Evolutionary conservation across 129 eudicot species (phyloP).

Genomic region (Heracleum sosnowskyi): DNA sequence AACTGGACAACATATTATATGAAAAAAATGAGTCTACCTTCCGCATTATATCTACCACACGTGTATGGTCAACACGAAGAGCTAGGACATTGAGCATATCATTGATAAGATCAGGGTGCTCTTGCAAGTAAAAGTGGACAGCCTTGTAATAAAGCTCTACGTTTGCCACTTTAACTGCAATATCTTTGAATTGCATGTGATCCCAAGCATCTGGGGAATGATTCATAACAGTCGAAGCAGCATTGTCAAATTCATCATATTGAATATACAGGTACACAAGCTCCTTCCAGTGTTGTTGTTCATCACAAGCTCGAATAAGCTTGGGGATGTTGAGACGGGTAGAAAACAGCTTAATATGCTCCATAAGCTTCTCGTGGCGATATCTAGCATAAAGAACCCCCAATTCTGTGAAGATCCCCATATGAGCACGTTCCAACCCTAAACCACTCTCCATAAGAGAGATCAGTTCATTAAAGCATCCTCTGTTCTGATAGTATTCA

Average conservation of each 20-base stretch:
- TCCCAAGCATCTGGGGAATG: constrained; percentile 99
- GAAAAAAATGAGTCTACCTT: constrained; percentile 40
- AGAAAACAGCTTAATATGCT: constrained; percentile 83
- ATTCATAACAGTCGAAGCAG: constrained; percentile 94
- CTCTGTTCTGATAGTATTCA: constrained; percentile 90
- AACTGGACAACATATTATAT: background rate
- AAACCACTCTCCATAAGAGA: constrained; percentile 98
- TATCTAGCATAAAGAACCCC: constrained; percentile 98
- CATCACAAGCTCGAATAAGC: constrained; percentile 92
- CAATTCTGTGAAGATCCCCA: constrained; percentile 94
- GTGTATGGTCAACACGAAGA: constrained; percentile 90
- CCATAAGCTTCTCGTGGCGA: constrained; percentile 96
- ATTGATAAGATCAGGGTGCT: constrained; percentile 94
- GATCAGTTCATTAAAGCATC: constrained; percentile 88
- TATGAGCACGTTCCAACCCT: constrained; percentile 96
- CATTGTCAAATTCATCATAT: constrained; percentile 95
- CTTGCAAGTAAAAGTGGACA: constrained; percentile 93
- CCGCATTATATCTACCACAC: constrained; percentile 95
- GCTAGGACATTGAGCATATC: constrained; percentile 92
- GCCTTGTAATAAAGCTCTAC: constrained; percentile 95
- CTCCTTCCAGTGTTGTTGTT: constrained; percentile 97
- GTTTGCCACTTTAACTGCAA: constrained; percentile 77
- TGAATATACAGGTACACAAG: constrained; percentile 77
- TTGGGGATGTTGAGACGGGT: constrained; percentile 94
- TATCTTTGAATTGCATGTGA: constrained; percentile 98